phyloP scores from a whole-genome alignment of 129 eudicot genomes.

The Flaveria bidentis region DNA sequence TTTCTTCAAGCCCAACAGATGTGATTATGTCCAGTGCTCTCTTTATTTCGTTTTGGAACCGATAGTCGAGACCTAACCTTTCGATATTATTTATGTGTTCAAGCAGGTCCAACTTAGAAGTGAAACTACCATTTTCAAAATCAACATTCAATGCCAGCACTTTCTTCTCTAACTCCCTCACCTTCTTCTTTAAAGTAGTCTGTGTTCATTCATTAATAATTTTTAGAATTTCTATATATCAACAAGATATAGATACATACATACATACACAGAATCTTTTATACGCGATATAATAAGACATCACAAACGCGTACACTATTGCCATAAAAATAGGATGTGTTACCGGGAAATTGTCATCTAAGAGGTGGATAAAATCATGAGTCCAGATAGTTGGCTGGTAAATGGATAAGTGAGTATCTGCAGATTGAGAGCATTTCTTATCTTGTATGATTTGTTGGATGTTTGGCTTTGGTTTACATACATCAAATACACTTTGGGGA shows the following conservation, averaged over 20 bases:
- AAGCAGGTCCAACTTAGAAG: constrained; percentile 16
- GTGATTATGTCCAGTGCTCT: constrained; percentile 1
- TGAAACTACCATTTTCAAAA: constrained; percentile 11
- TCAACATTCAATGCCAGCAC: not conserved
- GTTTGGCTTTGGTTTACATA: not conserved
- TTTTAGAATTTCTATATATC: not conserved
- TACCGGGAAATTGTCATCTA: constrained; percentile 12
- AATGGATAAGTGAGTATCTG: not conserved
- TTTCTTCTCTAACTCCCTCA: constrained; percentile 25
- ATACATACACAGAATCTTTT: not conserved
- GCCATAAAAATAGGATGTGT: not conserved
- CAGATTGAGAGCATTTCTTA: not conserved
- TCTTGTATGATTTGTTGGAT: not conserved
- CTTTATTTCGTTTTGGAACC: constrained; percentile 13
- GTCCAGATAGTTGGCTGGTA: constrained; percentile 27
- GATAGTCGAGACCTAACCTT: constrained; percentile 27
- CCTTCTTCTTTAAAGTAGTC: not conserved
- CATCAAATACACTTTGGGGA: not conserved
- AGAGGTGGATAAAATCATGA: constrained; percentile 21
- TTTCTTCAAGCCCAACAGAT: constrained; percentile 8
- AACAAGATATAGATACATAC: not conserved
- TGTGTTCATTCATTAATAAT: not conserved
- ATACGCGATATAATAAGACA: not conserved
- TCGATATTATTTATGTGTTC: constrained; percentile 30
- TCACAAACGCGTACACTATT: no score